These are phyloP conservation scores for Vaccinium darrowii DNA, from an alignment of 148 eudicot species.

Conservation along the genomic window DNA sequence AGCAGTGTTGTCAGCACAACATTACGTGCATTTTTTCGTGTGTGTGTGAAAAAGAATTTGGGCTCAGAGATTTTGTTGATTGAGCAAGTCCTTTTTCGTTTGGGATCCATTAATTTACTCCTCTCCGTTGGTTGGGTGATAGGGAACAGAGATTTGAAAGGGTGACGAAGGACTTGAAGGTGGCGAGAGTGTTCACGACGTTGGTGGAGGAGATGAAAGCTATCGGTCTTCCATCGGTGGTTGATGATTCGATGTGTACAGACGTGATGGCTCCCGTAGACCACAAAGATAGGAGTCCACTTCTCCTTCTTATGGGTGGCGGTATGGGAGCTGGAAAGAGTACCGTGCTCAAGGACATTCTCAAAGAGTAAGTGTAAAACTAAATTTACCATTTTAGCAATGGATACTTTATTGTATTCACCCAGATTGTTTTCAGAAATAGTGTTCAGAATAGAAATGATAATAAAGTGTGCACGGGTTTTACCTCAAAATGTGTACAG, in stretches of 20 bases:
- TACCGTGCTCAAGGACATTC: slow-evolving; percentile 95
- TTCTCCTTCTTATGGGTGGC: slow-evolving; percentile 97
- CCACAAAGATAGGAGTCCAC: slow-evolving; percentile 88
- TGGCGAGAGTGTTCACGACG: slow-evolving; percentile 86
- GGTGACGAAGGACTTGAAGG: slow-evolving; percentile 89
- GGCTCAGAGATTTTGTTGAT: background rate
- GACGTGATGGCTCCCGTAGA: slow-evolving; percentile 99
- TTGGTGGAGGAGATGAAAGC: slow-evolving; percentile 98
- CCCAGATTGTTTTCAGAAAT: background rate
- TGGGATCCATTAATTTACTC: background rate
- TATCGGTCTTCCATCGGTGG: slow-evolving; percentile 53
- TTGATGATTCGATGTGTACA: slow-evolving; percentile 85
- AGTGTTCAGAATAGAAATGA: background rate
- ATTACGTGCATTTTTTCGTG: background rate
- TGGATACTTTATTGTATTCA: background rate
- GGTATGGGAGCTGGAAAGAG: slow-evolving; percentile 99
- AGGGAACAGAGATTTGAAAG: slow-evolving; percentile 94
- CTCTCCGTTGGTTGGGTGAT: slow-evolving; percentile 13
- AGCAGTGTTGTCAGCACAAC: background rate
- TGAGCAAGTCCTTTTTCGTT: background rate
- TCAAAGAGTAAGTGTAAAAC: slow-evolving; percentile 62
- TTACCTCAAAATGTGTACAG: slow-evolving; percentile 42
- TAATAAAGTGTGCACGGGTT: background rate
- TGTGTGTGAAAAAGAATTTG: background rate
- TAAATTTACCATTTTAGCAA: background rate